These are phyloP conservation scores for Scheffersomyces segobiensis DNA, from an alignment of 1,139 yeast species.

Conservation along the genomic window DNA sequence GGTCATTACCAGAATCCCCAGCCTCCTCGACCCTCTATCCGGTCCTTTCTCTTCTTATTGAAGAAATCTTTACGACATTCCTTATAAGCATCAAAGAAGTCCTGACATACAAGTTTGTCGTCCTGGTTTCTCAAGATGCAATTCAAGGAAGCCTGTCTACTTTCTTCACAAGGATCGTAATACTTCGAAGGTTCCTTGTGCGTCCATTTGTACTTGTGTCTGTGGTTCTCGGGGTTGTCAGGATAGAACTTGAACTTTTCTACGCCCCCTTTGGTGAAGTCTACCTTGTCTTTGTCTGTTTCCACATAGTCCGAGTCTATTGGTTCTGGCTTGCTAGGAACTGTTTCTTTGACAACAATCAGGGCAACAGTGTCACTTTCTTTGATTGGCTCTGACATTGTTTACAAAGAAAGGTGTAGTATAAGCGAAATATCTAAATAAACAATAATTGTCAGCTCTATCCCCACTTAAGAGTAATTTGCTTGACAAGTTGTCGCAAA, in stretches of 20 bases:
- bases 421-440: too few species aligned
- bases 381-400: not conserved
- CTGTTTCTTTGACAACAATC: not conserved
- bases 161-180: slow-evolving; percentile 91
- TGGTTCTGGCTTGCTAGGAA: not conserved
- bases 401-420: not conserved
- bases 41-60: slow-evolving; percentile 39
- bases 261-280: slow-evolving; percentile 56
- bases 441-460: not conserved
- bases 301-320: slow-evolving; percentile 28
- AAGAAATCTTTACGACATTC: slow-evolving; percentile 89
- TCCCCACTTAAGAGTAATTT: not conserved
- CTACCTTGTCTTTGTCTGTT: slow-evolving; percentile 48
- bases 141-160: slow-evolving; percentile 80
- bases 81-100: slow-evolving; percentile 86
- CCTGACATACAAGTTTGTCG: slow-evolving; percentile 70
- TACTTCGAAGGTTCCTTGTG: slow-evolving; percentile 78
- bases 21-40: slow-evolving; percentile 41
- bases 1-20: slow-evolving; percentile 43
- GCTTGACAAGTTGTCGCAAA: not conserved
- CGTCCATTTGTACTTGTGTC: slow-evolving; percentile 61
- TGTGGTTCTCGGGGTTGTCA: slow-evolving; percentile 67
- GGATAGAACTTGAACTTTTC: slow-evolving; percentile 75
- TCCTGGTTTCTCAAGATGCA: slow-evolving; percentile 81
- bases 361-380: not conserved